Conservation (phyloP, 1,284 basidiomycete species). For the Marasmius oreades region DNA sequence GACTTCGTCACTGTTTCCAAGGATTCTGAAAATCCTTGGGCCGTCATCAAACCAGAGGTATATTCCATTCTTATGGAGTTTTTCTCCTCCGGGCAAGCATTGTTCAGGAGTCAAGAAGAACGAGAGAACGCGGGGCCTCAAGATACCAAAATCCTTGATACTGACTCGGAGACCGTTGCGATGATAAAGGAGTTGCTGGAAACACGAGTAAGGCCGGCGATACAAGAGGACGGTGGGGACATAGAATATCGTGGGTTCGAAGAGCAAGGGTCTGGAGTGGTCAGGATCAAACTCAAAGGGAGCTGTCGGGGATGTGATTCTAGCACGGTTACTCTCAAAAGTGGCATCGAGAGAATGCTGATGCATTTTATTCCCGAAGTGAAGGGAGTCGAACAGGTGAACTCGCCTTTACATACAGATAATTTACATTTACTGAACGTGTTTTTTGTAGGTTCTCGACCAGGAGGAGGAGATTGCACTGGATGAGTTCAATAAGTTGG, state of each 20-base stretch:
- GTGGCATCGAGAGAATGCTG: conserved; percentile 96
- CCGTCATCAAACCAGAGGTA: conserved; percentile 95
- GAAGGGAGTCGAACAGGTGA: conserved; percentile 91
- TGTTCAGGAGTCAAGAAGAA: conserved; percentile 83
- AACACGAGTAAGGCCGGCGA: conserved; percentile 92
- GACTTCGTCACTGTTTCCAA: conserved; percentile 98
- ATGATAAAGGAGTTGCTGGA: conserved; percentile 99
- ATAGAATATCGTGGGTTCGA: conserved; percentile 80
- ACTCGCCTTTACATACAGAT: conserved; percentile 15
- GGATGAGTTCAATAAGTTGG: conserved; percentile 91
- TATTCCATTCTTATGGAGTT: conserved; percentile 98
- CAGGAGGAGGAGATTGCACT: conserved; percentile 87
- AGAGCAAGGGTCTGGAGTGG: conserved; percentile 58
- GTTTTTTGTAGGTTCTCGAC: conserved; percentile 69
- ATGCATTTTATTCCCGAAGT: conserved; percentile 99
- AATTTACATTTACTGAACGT: conserved; percentile 8
- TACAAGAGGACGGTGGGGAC: conserved; percentile 94
- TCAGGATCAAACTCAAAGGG: conserved; percentile 92
- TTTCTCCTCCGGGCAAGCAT: conserved; percentile 84
- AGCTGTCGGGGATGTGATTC: conserved; percentile 94
- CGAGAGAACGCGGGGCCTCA: conserved; percentile 80
- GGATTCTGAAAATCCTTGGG: conserved; percentile 83
- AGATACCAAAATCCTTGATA: conserved; percentile 94
- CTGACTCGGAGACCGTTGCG: conserved; percentile 95
- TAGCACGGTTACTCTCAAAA: conserved; percentile 92